Evolutionary conservation across 75 land plant genomes (phyloP).

Genomic region (Cupressus sempervirens): DNA sequence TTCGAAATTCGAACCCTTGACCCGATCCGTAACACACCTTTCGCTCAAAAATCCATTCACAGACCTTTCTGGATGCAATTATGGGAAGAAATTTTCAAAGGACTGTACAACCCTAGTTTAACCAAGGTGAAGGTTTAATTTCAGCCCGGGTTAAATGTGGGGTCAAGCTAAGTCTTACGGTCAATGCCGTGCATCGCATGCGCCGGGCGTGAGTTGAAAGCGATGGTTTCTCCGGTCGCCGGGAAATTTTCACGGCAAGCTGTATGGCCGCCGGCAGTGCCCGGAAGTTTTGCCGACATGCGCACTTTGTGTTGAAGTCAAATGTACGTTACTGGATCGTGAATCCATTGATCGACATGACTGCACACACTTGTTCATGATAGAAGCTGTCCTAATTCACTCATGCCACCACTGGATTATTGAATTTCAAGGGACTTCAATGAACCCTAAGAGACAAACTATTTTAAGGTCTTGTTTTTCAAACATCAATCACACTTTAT

Average conservation of each 20-base stretch:
- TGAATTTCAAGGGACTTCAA: no score
- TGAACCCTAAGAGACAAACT: no score
- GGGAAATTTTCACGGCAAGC: neutral
- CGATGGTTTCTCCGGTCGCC: neutral
- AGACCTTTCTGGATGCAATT: neutral
- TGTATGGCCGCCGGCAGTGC: neutral
- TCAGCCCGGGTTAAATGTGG: neutral
- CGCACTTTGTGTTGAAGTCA: neutral
- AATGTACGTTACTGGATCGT: neutral
- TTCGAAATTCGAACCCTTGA: slow-evolving; percentile 1
- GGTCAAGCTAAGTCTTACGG: neutral
- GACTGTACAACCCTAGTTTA: neutral
- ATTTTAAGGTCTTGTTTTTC: no score
- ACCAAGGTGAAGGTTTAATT: neutral
- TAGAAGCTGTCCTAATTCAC: no score
- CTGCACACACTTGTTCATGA: no score
- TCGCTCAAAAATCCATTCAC: neutral
- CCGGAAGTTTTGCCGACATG: neutral
- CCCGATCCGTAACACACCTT: neutral
- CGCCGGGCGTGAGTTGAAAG: neutral
- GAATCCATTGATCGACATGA: no score
- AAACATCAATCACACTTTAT: no score
- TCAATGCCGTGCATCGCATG: slow-evolving; percentile 5
- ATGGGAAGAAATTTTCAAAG: neutral
- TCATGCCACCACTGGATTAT: no score